phyloP scores from a whole-genome alignment of 2,329 filamentous ascomycete species.

The Hymenoscyphus fructigenus region DNA sequence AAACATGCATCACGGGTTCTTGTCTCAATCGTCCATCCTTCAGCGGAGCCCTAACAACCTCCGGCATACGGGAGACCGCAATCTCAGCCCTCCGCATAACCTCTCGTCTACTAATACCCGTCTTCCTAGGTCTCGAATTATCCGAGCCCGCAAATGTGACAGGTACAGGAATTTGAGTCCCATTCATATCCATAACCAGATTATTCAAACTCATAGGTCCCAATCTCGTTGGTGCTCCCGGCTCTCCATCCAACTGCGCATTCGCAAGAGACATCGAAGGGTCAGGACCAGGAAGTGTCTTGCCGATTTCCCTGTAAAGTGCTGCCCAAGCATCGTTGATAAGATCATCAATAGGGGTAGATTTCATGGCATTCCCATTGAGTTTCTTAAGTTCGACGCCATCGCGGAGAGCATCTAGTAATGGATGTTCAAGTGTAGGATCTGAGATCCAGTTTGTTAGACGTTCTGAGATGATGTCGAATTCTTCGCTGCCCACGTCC shows the following conservation, averaged over 20 bases:
- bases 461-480: slow-evolving; percentile 56
- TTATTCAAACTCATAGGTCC: slow-evolving; percentile 37
- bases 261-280: slow-evolving; percentile 39
- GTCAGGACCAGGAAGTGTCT: slow-evolving; percentile 48
- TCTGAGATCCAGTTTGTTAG: slow-evolving; percentile 59
- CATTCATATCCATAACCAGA: slow-evolving; percentile 35
- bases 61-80: slow-evolving; percentile 47
- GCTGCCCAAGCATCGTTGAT: slow-evolving; percentile 85
- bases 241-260: slow-evolving; percentile 47
- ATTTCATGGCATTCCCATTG: slow-evolving; percentile 86
- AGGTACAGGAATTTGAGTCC: slow-evolving; percentile 28
- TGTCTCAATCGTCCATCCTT: slow-evolving; percentile 33
- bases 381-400: slow-evolving; percentile 71
- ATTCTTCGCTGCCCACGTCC: slow-evolving; percentile 63
- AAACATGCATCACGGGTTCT: slow-evolving; percentile 40
- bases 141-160: slow-evolving; percentile 30
- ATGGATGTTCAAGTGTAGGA: slow-evolving; percentile 45
- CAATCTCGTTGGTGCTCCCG: slow-evolving; percentile 28
- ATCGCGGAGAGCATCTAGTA: slow-evolving; percentile 64
- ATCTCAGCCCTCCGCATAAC: slow-evolving; percentile 62
- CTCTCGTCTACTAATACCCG: slow-evolving; percentile 42
- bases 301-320: slow-evolving; percentile 67
- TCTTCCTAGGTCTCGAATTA: slow-evolving; percentile 28
- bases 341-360: slow-evolving; percentile 84
- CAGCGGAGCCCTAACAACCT: slow-evolving; percentile 36